phyloP scores from a whole-genome alignment of 148 eudicot species.

The Rhododendron vialii region DNA sequence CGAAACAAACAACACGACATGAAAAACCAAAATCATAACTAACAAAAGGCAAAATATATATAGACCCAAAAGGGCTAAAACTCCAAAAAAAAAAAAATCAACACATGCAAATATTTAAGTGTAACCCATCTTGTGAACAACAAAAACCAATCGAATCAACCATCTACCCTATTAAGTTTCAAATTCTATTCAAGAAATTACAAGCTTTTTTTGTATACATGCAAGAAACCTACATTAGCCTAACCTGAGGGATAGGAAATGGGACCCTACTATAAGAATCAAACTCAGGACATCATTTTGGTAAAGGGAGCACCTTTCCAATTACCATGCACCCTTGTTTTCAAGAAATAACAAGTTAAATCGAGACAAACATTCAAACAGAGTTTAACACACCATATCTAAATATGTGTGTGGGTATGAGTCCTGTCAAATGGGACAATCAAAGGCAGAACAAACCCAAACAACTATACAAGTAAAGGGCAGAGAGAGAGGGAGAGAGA shows the following conservation, averaged over 20 bases:
- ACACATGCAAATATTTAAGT: slow-evolving; percentile 1
- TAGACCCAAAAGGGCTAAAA: not conserved
- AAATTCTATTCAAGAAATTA: not conserved
- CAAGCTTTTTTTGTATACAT: not conserved
- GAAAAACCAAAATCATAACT: not conserved
- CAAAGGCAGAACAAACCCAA: slow-evolving; percentile 9
- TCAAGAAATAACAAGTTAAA: not conserved
- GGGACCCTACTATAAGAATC: not conserved
- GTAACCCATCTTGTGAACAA: slow-evolving; percentile 5
- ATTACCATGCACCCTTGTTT: not conserved
- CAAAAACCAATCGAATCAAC: not conserved
- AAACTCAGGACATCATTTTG: not conserved
- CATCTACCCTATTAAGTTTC: not conserved
- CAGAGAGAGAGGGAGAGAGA: not conserved
- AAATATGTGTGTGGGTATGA: not conserved
- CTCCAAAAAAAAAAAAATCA: not conserved
- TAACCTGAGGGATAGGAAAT: not conserved
- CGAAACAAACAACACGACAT: too few species aligned
- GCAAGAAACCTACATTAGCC: not conserved
- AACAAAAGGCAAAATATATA: not conserved
- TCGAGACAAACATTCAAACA: not conserved
- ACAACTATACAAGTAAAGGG: slow-evolving; percentile 6
- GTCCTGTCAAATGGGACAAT: slow-evolving; percentile 5
- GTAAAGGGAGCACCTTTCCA: not conserved
- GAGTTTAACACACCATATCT: not conserved